Base-by-base conservation (phyloP, 192 early-diverging fungal species). In the Podochytrium sp. region DNA sequence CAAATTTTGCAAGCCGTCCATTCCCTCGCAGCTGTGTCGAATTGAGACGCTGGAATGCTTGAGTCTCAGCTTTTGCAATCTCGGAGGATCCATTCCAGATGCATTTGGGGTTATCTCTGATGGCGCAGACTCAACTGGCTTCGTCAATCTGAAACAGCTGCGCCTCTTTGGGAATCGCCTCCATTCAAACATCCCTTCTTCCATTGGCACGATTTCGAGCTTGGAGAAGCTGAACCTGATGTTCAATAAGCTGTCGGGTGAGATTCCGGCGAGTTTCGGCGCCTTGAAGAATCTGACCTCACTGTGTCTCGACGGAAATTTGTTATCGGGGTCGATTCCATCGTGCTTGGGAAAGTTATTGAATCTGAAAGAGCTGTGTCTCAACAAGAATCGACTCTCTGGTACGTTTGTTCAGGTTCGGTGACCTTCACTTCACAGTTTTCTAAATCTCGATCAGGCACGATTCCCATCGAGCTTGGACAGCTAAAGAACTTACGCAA, bases 211-310 rank as follows among this genome's bases (percentile, higher is more conserved):
- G 20, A n/a, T 77, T 29, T 23, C 29, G 10, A 42, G 53, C 6
- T 38, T 77, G n/a, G 16, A 69, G 27, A 30, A 70, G 20, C 69
- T 77, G 34, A 51, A 71, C 23, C 50, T 77, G 2, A 55, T 30
- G 20, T 60, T 40, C 43, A 77, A 71, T 51, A 40, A 25, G 10
- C 50, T 77, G 5, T 40, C 76, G n/a, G 76, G 64, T 0, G 1
- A 42, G 7, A 66, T 66, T 51, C 64, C 64, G 39, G 1, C 60
- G 16, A 1, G 16, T 16, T 25, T 62, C 16, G 34, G 60, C 10
- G 20, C 14, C 27, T 62, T 38, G 29, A 20, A 20, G 27, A 62
- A 62, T 29, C 60, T 62, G 33, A 62, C 30, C 0, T 20, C 18
- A 37, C 37, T 62, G 6, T 62, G 33, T 16, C 27, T 62, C 16